Percentiles rank a stretch among this genome's conserved stretches.
These are phyloP conservation scores for Botrytis deweyae DNA, from an alignment of 2,329 filamentous ascomycete species.

Conservation along the genomic window DNA sequence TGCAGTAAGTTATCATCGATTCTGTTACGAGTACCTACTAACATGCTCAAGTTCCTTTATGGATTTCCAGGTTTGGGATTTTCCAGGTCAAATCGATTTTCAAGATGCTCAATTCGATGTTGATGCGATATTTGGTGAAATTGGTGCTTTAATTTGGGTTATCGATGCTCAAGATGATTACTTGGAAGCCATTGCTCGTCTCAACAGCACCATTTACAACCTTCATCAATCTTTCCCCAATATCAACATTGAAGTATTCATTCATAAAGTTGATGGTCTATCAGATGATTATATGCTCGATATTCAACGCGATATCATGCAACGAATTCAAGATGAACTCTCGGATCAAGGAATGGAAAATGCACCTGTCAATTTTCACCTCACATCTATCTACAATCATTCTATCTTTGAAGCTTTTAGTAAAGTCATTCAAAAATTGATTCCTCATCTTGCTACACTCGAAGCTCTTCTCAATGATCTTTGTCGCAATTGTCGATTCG, in stretches of 20 bases:
- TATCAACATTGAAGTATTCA: conserved; percentile 97
- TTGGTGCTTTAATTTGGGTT: conserved; percentile 95
- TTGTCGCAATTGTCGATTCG: conserved; percentile 89
- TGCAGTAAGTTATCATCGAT: conserved; percentile 66
- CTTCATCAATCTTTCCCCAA: conserved; percentile 86
- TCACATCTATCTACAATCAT: conserved; percentile 98
- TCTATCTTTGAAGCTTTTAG: conserved; percentile 98
- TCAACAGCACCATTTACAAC: conserved; percentile 86
- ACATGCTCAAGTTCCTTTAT: conserved; percentile 75
- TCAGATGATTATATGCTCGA: conserved; percentile 96
- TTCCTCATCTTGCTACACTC: conserved; percentile 87
- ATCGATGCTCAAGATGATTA: conserved; percentile 99
- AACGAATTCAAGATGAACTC: conserved; percentile 93
- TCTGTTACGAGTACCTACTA: conserved; percentile 21
- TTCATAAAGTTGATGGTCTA: conserved; percentile 98
- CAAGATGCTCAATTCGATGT: conserved; percentile 87
- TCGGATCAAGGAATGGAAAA: conserved; percentile 92
- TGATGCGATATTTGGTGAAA: conserved; percentile 89
- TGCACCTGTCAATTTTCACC: conserved; percentile 88
- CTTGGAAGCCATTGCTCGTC: conserved; percentile 79
- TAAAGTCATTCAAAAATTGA: conserved; percentile 97
- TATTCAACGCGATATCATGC: conserved; percentile 93
- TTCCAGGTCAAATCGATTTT: conserved; percentile 92
- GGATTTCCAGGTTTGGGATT: conserved; percentile 98
- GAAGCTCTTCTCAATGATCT: conserved; percentile 93